Conservation (phyloP, 768 basidiomycete genomes). For the Mycena rosella region DNA sequence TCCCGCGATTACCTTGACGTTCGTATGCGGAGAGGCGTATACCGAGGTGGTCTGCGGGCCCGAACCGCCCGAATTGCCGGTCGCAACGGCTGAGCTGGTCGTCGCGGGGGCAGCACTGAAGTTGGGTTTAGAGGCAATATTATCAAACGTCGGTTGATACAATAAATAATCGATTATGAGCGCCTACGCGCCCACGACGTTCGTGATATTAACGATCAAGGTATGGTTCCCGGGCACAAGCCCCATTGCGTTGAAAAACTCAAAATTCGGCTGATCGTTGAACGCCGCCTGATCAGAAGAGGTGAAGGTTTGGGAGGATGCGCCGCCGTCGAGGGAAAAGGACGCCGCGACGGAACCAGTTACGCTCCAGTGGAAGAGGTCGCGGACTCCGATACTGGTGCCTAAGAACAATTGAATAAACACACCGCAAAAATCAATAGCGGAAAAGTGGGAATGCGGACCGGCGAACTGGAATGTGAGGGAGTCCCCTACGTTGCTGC, state of each 20-base stretch:
- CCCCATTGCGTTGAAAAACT: neutral
- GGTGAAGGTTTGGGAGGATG: neutral
- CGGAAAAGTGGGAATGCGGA: neutral
- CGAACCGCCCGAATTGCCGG: no score
- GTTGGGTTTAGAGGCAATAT: slow-evolving; percentile 2
- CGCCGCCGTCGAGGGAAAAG: neutral
- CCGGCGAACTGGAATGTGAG: neutral
- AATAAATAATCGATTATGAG: slow-evolving; percentile 2
- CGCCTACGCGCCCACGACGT: neutral
- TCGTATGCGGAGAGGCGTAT: neutral
- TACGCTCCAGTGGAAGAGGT: neutral
- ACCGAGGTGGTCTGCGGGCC: no score
- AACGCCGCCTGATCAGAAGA: neutral
- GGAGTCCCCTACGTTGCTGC: neutral
- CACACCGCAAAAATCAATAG: neutral
- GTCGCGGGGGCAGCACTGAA: neutral
- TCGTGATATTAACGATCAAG: neutral
- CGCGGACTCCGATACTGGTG: slow-evolving; percentile 1
- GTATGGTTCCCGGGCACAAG: neutral
- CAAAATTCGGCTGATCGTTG: neutral
- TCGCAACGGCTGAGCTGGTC: no score
- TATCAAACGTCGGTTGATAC: neutral
- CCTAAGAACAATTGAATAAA: neutral
- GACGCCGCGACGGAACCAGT: neutral
- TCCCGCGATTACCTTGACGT: neutral